Evolutionary conservation across 2,329 filamentous ascomycete species (phyloP), one percentile per base, ranked within the genome.

Genomic region (Paracorniculantispora psalliotae): DNA sequence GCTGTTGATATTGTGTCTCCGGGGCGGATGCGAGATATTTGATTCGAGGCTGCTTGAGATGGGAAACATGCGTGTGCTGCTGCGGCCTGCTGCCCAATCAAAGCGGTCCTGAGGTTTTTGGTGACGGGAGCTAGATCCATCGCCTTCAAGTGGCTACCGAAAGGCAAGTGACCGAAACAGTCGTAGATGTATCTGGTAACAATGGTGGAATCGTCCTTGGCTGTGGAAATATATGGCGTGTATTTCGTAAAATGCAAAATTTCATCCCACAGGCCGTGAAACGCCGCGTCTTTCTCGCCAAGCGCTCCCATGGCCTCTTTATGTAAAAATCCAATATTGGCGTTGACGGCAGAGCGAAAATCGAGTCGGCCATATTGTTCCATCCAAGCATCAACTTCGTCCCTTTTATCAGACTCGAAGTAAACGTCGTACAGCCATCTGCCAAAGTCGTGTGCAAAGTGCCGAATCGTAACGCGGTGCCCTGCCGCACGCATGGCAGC

Each of bases 131-230:
- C 69, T 1, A 72, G 64, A 0, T 72, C 62, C 0, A 74, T 64
- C 0, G 64, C 61, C 56, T 78, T 71, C 6, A 91, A 73, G 2
- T 80, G 72, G 2, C 75, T 68, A 1, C 77, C 82, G 64, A 87
- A 89, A 4, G 80, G 80, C 68, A 91, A 79, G 21, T 86, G 73
- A 3, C 77, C 74, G 63, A 94, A 94, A 57, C 82, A 82, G 3
- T 82, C 67, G 61, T 84, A 80, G 0, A 89, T 81, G 59, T 88
- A 90, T 0, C 86, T 83, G 0, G 91, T 93, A 0, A 92, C 87
- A 0, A 90, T 72, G 0, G 90, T 93, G 3, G 68, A 68, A 0
- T 68, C 61, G 19, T 58, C 33, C 28, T 61, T 2, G 5, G n/a
- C 6, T 2, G 21, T 2, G 10, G 60, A 50, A 9, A 63, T 44